Base-by-base conservation (phyloP, 2,329 filamentous ascomycete species). In the Calonectria hawksworthii region DNA sequence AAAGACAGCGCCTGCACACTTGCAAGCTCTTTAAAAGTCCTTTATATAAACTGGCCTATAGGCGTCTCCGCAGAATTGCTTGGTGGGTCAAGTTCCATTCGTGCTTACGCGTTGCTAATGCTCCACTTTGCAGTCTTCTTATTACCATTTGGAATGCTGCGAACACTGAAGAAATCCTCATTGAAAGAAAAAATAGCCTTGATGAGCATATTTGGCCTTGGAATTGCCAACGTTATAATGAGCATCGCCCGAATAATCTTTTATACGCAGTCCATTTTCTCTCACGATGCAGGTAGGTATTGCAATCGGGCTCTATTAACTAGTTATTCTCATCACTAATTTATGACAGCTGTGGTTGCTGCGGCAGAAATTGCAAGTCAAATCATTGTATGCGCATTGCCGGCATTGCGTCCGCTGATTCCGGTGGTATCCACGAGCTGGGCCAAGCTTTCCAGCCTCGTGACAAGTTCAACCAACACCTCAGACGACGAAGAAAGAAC, bases 181-280 rank as follows among this genome's bases (percentile, higher is more conserved):
- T 32, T n/a, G 44, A 56, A 51, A n/a, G 65, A 68, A n/a, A 68
- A n/a, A 14, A 54, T 68, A 21, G 65, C 65, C 14, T 41, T 68
- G 9, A 30, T 38, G 4, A n/a, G 23, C 16, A 28, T 68, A 13
- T 50, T 68, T 11, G 28, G 47, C 36, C 32, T 68, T 38, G 65
- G 65, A 26, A 38, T 54, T 18, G 18, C 50, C 23, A 52, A 32
- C 14, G 28, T 68, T 51, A 6, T 26, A 28, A 36, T 51, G 32
- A 68, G 13, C 1, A 30, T 54, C 14, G 50, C 50, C 21, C 47
- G 65, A 38, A 38, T 68, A 18, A 54, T 54, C 4, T 68, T 54
- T 26, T 23, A 26, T 28, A 14, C 36, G 2, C 7, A 8, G 14
- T 41, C 65, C 34, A 36, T 68, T 7, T 38, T 26, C n/a, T 54